Base-by-base conservation (phyloP, 2,329 filamentous ascomycete species). In the Epichloe hybrida region DNA sequence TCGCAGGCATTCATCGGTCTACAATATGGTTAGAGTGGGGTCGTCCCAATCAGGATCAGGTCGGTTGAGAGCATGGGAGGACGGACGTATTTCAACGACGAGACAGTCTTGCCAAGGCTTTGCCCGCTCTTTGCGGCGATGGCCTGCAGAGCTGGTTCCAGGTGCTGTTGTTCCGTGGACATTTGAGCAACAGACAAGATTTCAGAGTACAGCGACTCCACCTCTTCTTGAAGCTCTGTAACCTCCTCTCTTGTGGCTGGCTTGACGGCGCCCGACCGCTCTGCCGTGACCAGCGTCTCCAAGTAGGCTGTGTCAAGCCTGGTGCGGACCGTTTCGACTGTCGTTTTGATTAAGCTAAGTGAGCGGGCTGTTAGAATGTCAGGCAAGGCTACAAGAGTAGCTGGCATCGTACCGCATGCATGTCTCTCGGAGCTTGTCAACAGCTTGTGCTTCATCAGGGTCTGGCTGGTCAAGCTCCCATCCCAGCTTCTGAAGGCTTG, bases 151-250 rank as follows among this genome's bases (percentile, higher is more conserved):
- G 83, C 78, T 0, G 83, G 83, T 53, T 79, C 75, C 5, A 84
- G 70, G 56, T 82, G 75, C 59, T 85, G 80, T 57, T 84, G 77
- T 56, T 86, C 81, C 1, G 82, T 73, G 0, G 83, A 79, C 79
- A 88, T 87, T 54, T 84, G 79, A 6, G 82, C 77, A 2, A 88
- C 80, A 0, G 83, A 79, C 0, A 83, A 68, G 40, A 88, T 81
- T 60, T 88, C 84, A 0, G 80, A 70, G 57, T 84, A 83, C 3
- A 88, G 69, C 4, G 81, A 84, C 56, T 86, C 81, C 1, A 88
- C 69, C 59, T 87, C 84, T 35, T 77, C 75, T 57, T 82, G 76
- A 2, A 84, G 61, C 3, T 73, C 70, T 13, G 66, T 67, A 9
- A 75, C 70, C 46, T 79, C 75, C 5, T 67, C 68, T 1, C 56